phyloP scores from a whole-genome alignment of 1,139 yeast species.

The Saccharomyces pastorianus region DNA sequence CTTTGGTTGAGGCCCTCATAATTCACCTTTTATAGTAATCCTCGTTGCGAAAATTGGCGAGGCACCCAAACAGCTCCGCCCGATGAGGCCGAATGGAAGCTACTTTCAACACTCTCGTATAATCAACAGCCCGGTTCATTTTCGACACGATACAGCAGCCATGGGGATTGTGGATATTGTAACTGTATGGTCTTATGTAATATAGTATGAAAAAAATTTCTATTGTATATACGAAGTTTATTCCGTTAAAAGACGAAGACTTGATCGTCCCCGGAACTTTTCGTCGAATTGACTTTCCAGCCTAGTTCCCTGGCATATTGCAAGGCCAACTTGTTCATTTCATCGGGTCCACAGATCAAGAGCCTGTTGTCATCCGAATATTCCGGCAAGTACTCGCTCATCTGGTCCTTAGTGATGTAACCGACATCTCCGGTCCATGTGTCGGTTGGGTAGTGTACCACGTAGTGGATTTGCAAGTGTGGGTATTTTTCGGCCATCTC shows the following conservation, averaged over 20 bases:
- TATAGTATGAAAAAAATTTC: neutral
- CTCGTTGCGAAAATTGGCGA: neutral
- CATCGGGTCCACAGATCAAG: conserved; percentile 71
- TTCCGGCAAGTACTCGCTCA: conserved; percentile 44
- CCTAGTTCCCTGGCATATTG: conserved; percentile 50
- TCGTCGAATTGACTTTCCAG: conserved; percentile 47
- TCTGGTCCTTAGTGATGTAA: conserved; percentile 49
- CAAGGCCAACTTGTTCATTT: conserved; percentile 49
- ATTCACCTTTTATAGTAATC: neutral
- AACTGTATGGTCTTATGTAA: neutral
- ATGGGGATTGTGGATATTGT: neutral
- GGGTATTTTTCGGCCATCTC: conserved; percentile 58
- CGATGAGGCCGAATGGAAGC: conserved; percentile 1
- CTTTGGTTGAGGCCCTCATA: neutral
- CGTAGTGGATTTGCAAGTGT: conserved; percentile 46
- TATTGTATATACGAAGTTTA: neutral
- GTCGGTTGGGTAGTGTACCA: conserved; percentile 34
- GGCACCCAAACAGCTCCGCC: conserved; percentile 1
- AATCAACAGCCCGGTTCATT: neutral
- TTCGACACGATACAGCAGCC: neutral
- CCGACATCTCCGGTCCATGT: conserved; percentile 56
- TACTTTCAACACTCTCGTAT: conserved; percentile 1
- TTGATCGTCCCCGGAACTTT: conserved; percentile 51
- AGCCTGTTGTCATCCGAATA: conserved; percentile 44
- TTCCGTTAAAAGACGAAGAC: conserved; percentile 54